Evolutionary conservation across 164 flowering plant species (phyloP), one percentile per base, ranked within the genome.

Genomic region (Nymphaea thermarum): DNA sequence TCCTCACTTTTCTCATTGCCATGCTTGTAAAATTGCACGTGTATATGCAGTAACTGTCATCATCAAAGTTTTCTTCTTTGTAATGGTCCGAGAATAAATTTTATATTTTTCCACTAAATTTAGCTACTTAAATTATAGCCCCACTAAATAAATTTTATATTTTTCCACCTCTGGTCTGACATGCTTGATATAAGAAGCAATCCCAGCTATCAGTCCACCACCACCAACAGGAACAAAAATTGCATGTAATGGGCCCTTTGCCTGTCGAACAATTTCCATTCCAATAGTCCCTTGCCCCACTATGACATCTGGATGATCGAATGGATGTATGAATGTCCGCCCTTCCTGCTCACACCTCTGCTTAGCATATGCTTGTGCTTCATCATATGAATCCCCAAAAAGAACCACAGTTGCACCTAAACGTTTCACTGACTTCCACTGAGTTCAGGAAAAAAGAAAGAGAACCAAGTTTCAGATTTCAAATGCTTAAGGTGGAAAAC

Each of bases 151-250:
- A 7, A 47, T 6, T 47, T 47, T 12, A 47, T 2, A 12, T 4
- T 47, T 7, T 7, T 81, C 60, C 51, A 90, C 96, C 87, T 92
- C 82, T 6, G 99, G 97, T 57, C 75, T 73, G 77, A 95, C 96
- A 74, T 86, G 79, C 81, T 95, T 92, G 11, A 92, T 80, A 79
- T 90, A 95, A 73, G 96, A 85, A 66, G 99, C 99, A 75, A 95
- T 85, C 59, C 99, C 99, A 69, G 98, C 97, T 64, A 95, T 95
- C 16, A 95, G 77, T 2, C 99, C 99, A 59, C 99, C 99, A 69
- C 99, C 99, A 8, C 99, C 99, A 3, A 95, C 94, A 63, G 98
- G 99, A 63, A 95, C 97, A 81, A 95, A 95, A 43, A 95, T 87
- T 25, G 98, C 98, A 78, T 95, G 91, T 68, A 95, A 44, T 6